phyloP scores from a whole-genome alignment of 306 rosid genomes.

The Dryas alaskensis region DNA sequence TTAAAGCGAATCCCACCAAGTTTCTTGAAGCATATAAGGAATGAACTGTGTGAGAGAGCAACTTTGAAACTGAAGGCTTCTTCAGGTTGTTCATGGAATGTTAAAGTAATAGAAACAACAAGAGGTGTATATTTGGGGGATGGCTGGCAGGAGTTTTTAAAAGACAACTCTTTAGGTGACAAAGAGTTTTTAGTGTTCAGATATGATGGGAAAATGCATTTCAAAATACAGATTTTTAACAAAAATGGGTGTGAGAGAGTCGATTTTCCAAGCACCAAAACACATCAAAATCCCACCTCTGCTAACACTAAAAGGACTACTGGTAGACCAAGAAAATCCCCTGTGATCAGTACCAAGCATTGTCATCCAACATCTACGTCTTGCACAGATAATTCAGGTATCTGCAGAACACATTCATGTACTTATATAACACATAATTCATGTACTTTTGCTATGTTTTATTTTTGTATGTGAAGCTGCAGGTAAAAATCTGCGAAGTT shows the following conservation, averaged over 20 bases:
- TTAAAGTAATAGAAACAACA: background rate
- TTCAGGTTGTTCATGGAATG: conserved; percentile 3
- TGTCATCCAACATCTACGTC: background rate
- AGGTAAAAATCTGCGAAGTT: background rate
- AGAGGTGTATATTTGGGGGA: background rate
- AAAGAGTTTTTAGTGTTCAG: conserved; percentile 15
- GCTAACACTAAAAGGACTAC: background rate
- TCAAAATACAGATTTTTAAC: background rate
- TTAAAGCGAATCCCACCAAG: conserved; percentile 15
- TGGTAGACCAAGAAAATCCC: conserved; percentile 12
- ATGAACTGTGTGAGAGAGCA: conserved; percentile 10
- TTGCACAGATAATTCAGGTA: conserved; percentile 11
- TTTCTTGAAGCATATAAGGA: conserved; percentile 7
- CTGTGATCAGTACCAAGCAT: background rate
- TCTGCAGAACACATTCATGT: no score
- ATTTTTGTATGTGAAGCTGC: background rate
- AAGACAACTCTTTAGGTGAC: conserved; percentile 7
- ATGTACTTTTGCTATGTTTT: background rate
- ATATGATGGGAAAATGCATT: conserved; percentile 11
- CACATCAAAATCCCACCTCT: background rate
- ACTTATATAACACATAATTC: background rate
- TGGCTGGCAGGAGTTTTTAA: conserved; percentile 17
- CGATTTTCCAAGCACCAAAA: background rate
- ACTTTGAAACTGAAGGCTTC: background rate
- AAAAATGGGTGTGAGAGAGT: conserved; percentile 9